Base-by-base conservation (phyloP, 805 yeast genomes). In the Ogataea trehalophila region DNA sequence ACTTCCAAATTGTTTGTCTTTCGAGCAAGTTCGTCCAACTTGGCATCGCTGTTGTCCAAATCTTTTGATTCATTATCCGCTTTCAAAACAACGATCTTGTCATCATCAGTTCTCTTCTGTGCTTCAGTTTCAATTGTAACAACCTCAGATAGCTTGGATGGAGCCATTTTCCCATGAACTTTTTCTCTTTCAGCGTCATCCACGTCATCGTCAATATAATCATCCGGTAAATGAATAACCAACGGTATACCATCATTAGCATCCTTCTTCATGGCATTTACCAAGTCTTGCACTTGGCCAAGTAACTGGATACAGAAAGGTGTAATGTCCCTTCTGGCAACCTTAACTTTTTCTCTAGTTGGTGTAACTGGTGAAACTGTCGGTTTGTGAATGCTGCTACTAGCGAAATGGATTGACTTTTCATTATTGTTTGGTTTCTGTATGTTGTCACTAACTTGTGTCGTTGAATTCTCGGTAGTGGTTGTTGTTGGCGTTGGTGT, bases 291-390 rank as follows among this genome's bases (percentile, higher is more conserved):
- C 2, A 61, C 57, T 1, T 45, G 54, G 4, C 50, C 43, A 4
- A 67, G 39, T 2, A 69, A 39, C 22, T 65, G 63, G n/a, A 49
- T 48, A 37, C 67, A 63, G 41, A 55, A 56, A 3, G 73, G 72
- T 6, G 74, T 61, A 5, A 77, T 69, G 51, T 77, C 81, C 42
- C 77, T 65, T 51, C 77, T 66, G 2, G 81, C 80, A 43, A 77
- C 77, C 44, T 68, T 71, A 0, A 66, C 44, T 46, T 74, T 73
- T 26, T 63, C 68, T 18, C 68, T 58, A 1, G 53, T 45, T 0
- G 69, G 60, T 7, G 68, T 52, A 7, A 52, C 51, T 2, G 58
- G 57, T 2, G 49, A 26, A 26, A 26, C 31, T 6, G 34, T 15
- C 31, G 26, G 14, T 39, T 39, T 23, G 31, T 22, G 8, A 16